A percentile compares a stretch with the other conserved stretches of the same genome.
Conservation (phyloP, 2,329 filamentous ascomycete species). For the Bertia moriformis region DNA sequence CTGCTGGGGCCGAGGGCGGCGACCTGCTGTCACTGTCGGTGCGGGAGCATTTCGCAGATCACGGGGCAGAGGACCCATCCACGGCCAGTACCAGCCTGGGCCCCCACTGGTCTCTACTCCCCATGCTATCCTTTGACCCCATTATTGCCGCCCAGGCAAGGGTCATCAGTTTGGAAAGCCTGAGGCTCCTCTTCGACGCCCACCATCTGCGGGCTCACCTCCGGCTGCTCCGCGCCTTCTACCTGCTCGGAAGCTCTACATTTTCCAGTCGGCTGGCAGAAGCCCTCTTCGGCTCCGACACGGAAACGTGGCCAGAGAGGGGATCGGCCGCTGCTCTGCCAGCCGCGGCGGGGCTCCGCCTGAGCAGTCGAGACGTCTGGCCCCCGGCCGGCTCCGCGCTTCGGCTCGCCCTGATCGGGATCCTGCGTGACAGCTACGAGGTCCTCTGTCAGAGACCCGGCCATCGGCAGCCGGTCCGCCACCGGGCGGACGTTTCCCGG, state of each 20-base stretch:
- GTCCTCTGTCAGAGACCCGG: conserved; percentile 5
- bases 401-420: conserved; percentile 73
- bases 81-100: no score
- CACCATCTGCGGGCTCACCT: conserved; percentile 63
- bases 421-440: conserved; percentile 56
- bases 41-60: conserved; percentile 14
- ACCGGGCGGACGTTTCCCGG: conserved; percentile 39
- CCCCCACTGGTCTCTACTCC: conserved; percentile 45
- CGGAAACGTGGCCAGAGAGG: conserved; percentile 57
- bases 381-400: conserved; percentile 85
- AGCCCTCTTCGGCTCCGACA: conserved; percentile 70
- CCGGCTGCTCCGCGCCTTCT: conserved; percentile 61
- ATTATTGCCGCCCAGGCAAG: conserved; percentile 61
- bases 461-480: conserved; percentile 11
- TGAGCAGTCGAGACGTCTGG: no score
- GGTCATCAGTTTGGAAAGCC: conserved; percentile 62
- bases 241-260: conserved; percentile 70
- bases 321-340: no score
- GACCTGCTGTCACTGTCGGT: conserved; percentile 7
- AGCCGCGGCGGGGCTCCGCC: conserved; percentile 70
- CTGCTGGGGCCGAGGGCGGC: conserved; percentile 8
- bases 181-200: conserved; percentile 59
- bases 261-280: conserved; percentile 70
- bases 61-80: conserved; percentile 21
- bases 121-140: conserved; percentile 62